phyloP scores from a whole-genome alignment of 2,329 filamentous ascomycete species.

The Aspergillus persii region DNA sequence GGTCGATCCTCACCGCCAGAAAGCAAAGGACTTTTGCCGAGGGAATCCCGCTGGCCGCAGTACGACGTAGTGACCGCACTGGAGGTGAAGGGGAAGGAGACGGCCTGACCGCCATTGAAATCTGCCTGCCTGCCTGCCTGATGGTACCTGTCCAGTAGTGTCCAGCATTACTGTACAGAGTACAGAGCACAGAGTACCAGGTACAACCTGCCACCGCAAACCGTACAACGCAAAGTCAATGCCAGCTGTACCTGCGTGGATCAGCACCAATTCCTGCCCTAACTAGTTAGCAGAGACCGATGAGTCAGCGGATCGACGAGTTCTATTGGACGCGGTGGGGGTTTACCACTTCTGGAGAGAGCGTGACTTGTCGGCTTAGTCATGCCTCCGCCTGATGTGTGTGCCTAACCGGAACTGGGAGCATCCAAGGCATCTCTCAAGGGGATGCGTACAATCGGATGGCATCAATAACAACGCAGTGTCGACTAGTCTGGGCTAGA shows the following conservation, averaged over 20 bases:
- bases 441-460: background rate
- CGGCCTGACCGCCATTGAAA: too few species aligned
- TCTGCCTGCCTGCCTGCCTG: background rate
- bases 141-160: background rate
- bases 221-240: background rate
- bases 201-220: too few species aligned
- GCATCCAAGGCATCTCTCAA: too few species aligned
- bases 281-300: background rate
- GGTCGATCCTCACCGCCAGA: background rate
- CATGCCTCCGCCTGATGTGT: background rate
- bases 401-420: background rate
- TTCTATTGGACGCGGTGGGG: background rate
- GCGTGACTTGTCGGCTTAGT: background rate
- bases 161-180: too few species aligned
- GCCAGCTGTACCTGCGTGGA: constrained; percentile 4
- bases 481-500: background rate
- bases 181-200: too few species aligned
- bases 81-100: too few species aligned
- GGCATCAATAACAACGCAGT: background rate
- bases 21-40: background rate
- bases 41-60: background rate
- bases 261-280: background rate
- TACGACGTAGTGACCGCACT: too few species aligned
- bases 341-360: background rate
- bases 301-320: background rate